These are phyloP conservation scores for Pleurotus djamor DNA, from an alignment of 768 basidiomycete species.

Conservation along the genomic window DNA sequence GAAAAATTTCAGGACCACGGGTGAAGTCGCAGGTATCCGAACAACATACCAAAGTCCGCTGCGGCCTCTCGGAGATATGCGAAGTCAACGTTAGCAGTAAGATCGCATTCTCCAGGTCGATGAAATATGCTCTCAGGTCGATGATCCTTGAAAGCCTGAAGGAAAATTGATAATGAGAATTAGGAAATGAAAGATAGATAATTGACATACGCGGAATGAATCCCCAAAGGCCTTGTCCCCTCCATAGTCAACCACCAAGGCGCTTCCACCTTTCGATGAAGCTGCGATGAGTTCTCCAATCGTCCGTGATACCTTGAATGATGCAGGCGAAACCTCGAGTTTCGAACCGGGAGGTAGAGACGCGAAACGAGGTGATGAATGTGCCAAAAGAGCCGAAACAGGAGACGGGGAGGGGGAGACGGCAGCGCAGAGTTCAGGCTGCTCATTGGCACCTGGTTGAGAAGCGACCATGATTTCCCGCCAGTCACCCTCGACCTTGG, in stretches of 20 bases:
- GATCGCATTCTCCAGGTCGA: conserved; percentile 82
- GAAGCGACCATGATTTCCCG: conserved; percentile 79
- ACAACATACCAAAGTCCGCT: conserved; percentile 52
- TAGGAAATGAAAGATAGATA: neutral
- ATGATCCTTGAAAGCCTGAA: conserved; percentile 88
- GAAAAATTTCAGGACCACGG: neutral
- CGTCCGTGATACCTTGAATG: conserved; percentile 65
- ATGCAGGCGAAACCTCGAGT: conserved; percentile 77
- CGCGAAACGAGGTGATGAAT: conserved; percentile 69
- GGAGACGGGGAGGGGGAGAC: conserved; percentile 56
- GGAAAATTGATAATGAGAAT: neutral
- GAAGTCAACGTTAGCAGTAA: conserved; percentile 98
- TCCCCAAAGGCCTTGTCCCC: conserved; percentile 62
- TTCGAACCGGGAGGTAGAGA: conserved; percentile 65
- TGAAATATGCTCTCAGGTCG: conserved; percentile 83
- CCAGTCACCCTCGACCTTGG: conserved; percentile 82
- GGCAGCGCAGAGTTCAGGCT: conserved; percentile 56
- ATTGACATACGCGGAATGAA: conserved; percentile 72
- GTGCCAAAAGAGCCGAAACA: conserved; percentile 52
- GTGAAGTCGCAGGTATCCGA: neutral
- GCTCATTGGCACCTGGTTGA: conserved; percentile 12
- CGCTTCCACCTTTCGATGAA: conserved; percentile 42
- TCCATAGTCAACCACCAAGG: conserved; percentile 90
- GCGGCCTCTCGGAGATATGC: conserved; percentile 81
- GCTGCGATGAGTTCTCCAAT: conserved; percentile 61